Conservation (phyloP, 1,284 basidiomycete genomes). For the Cryptococcus sp. region DNA sequence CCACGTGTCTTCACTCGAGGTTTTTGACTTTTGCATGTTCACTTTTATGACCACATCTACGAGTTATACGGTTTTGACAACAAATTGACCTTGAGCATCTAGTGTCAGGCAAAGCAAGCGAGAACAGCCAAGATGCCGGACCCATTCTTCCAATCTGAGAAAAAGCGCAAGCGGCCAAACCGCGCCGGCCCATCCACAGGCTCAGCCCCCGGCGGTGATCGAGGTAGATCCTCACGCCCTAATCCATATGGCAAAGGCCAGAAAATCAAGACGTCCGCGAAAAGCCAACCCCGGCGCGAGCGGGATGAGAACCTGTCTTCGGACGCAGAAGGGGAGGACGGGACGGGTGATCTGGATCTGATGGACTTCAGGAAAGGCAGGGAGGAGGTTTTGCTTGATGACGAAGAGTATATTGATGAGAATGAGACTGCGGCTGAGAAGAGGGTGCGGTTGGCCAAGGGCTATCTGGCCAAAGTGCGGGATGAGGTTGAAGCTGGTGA, state of each 20-base stretch:
- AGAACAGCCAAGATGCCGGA: conserved; percentile 66
- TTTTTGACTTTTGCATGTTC: conserved; percentile 1
- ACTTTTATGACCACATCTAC: neutral
- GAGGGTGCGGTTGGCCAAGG: conserved; percentile 80
- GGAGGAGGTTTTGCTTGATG: conserved; percentile 65
- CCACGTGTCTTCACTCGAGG: conserved; percentile 7
- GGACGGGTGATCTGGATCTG: conserved; percentile 63
- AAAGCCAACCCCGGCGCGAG: conserved; percentile 12
- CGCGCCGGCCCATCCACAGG: conserved; percentile 28
- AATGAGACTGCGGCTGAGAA: conserved; percentile 95
- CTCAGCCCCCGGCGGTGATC: conserved; percentile 26
- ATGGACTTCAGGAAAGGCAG: conserved; percentile 63
- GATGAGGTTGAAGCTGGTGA: conserved; percentile 70
- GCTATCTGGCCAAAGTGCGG: conserved; percentile 79
- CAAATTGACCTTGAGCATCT: no score
- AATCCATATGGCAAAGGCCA: conserved; percentile 36
- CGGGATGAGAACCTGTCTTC: conserved; percentile 71
- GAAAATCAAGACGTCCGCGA: conserved; percentile 15
- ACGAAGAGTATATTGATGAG: conserved; percentile 66
- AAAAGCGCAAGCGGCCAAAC: conserved; percentile 66
- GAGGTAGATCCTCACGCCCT: conserved; percentile 26
- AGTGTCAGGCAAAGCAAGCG: neutral
- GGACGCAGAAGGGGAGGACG: conserved; percentile 61
- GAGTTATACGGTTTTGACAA: neutral
- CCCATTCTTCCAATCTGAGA: conserved; percentile 72